A percentile compares a stretch with the other conserved stretches of the same genome.
These are phyloP conservation scores for Lithospermum erythrorhizon DNA, from an alignment of 257 asterid genomes.

Conservation along the genomic window DNA sequence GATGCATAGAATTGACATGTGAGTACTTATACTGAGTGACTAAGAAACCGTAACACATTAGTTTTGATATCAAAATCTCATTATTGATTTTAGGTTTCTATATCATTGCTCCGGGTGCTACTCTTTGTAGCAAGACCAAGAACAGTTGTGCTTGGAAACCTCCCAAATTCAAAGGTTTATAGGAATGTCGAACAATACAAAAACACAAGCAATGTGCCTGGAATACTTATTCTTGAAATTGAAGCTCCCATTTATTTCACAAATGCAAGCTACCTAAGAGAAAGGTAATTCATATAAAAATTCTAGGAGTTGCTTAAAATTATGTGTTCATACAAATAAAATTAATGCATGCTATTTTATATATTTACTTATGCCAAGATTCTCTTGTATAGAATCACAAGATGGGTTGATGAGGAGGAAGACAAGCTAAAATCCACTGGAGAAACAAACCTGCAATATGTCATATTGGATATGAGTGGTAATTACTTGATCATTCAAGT, in stretches of 20 bases:
- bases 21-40: no score
- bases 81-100: constrained; percentile 38
- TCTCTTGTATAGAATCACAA: constrained; percentile 36
- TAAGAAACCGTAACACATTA: no score
- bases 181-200: constrained; percentile 75
- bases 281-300: constrained; percentile 38
- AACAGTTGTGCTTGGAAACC: constrained; percentile 67
- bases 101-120: constrained; percentile 61
- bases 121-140: constrained; percentile 83
- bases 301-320: not conserved
- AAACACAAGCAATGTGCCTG: constrained; percentile 46
- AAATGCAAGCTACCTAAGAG: constrained; percentile 80
- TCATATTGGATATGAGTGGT: constrained; percentile 81
- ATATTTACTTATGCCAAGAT: no score
- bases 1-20: no score
- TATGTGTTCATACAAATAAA: no score
- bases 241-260: constrained; percentile 93
- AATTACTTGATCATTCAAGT: constrained; percentile 10
- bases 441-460: constrained; percentile 45
- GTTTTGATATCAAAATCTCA: not conserved
- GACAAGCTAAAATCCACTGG: constrained; percentile 46
- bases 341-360: no score
- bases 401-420: constrained; percentile 94
- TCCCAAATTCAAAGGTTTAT: constrained; percentile 61
- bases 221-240: constrained; percentile 67